Base-by-base conservation (phyloP, 306 rosid genomes). In the Malus domestica region DNA sequence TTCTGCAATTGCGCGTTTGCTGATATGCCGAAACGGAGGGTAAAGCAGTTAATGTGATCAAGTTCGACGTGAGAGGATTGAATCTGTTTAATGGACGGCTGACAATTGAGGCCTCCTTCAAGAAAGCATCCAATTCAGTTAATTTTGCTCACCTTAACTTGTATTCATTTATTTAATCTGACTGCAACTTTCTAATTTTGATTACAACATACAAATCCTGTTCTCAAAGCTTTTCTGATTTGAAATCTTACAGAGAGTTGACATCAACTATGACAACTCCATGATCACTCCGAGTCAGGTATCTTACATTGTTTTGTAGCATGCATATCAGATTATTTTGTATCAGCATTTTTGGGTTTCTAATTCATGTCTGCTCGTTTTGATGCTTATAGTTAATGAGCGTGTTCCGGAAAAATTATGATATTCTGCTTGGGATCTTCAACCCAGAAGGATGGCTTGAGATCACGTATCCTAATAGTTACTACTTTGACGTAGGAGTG, bases 371-470 rank as follows among this genome's bases (percentile, higher is more conserved):
- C 44, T 10, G 38, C 54, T 44, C 59, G 46, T 55, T 23, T 29
- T 78, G 20, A 27, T 83, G 78, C 65, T 58, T 73, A 64, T 86
- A 91, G 98, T 76, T 93, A 83, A 89, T 91, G 98, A 84, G 87
- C 66, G 51, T 89, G 80, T 93, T 93, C 70, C 87, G 79, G 79
- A 93, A 89, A 84, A 93, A 89, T 73, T 91, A 85, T 67, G 86
- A 89, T 85, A 76, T 93, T 86, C 86, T 93, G 79, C 85, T 93
- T 60, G 74, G 88, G 73, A 88, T 93, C 84, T 93, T 93, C 92
- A 93, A 91, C 78, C 97, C 98, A 51, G 89, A 93, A 67, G 98
- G 97, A 74, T 93, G 98, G 98, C 93, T 91, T 18, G 98, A 93
- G 73, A 91, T 89, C 78, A 93, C 96, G 97, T 93, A 91, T 93